Conservation (phyloP, 108 stramenopile genomes). For the Cylindrotheca fusiformis region DNA sequence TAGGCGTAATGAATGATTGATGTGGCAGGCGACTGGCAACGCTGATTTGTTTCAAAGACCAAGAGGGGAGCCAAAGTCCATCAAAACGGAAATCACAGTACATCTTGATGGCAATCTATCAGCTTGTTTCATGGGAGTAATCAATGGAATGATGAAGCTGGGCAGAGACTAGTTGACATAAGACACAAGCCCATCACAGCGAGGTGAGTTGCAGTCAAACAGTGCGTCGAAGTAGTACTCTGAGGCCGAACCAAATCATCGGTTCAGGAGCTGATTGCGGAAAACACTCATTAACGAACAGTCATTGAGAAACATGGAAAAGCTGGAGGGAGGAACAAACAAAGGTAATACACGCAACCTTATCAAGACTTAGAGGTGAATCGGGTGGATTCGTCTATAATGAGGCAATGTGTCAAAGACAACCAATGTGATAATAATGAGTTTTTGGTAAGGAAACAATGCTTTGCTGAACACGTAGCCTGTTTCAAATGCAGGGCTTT, state of each 20-base stretch:
- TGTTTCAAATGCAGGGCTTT: no score
- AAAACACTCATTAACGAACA: constrained; percentile 89
- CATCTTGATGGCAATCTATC: no score
- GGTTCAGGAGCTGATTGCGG: constrained; percentile 73
- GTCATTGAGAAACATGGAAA: constrained; percentile 54
- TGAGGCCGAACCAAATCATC: constrained; percentile 51
- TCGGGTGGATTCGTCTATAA: constrained; percentile 52
- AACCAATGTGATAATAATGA: no score
- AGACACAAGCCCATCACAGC: constrained; percentile 28
- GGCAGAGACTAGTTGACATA: constrained; percentile 62
- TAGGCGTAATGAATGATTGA: no score
- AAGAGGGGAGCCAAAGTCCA: no score
- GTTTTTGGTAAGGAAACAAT: no score
- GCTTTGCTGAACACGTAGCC: no score
- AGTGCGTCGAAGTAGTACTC: constrained; percentile 58
- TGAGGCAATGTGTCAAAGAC: no score
- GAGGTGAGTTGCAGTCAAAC: constrained; percentile 44
- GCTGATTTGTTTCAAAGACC: no score
- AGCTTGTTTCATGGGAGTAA: constrained; percentile 62
- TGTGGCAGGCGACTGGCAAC: no score
- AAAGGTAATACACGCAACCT: constrained; percentile 58
- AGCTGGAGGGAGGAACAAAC: constrained; percentile 54
- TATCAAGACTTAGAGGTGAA: constrained; percentile 56
- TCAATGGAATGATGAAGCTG: constrained; percentile 66
- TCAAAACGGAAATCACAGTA: no score